Base-by-base conservation (phyloP, 2,329 filamentous ascomycete genomes). In the Fusarium sp. region DNA sequence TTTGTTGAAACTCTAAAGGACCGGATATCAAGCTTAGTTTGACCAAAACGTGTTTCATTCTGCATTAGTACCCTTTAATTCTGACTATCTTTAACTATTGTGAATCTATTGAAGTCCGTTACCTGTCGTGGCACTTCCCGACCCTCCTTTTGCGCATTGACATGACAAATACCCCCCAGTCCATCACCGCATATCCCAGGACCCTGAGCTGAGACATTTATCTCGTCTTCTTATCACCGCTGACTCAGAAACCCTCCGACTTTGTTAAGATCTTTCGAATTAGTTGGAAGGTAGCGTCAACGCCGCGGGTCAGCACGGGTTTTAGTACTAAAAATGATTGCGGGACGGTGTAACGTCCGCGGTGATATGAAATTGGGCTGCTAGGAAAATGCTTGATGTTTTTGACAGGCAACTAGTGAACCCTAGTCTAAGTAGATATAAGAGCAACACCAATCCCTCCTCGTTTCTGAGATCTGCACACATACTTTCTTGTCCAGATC, bases 291-390 rank as follows among this genome's bases (percentile, higher is more conserved):
- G 22, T 66, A 58, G 63, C 31, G 44, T 14, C 59, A 39, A 45
- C 38, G 38, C 14, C 52, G 58, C 66, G 52, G 52, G 50, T 33
- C 65, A 63, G 41, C 20, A 20, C 45, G 22, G 38, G 17, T 13
- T 50, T 18, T 33, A 39, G 29, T 36, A n/a, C 22, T 18, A 39
- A n/a, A 27, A 53, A 53, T 53, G 22, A 53, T 12, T n/a, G 46
- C 44, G 49, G 44, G 31, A 41, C 49, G 63, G 25, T 68, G 64
- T 20, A 49, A 58, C 52, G 17, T 46, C 29, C 36, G 27, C 59
- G 44, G 36, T 33, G 33, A 38, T 53, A 57, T 42, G 53, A 27
- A 18, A 53, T 47, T 52, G 47, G 15, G 27, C 18, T 25, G 13
- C 35, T 39, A 41, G 45, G 47, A 50, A 31, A 14, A 58, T 61